phyloP scores from a whole-genome alignment of 2,329 filamentous ascomycete genomes.

The Calonectria naviculata region DNA sequence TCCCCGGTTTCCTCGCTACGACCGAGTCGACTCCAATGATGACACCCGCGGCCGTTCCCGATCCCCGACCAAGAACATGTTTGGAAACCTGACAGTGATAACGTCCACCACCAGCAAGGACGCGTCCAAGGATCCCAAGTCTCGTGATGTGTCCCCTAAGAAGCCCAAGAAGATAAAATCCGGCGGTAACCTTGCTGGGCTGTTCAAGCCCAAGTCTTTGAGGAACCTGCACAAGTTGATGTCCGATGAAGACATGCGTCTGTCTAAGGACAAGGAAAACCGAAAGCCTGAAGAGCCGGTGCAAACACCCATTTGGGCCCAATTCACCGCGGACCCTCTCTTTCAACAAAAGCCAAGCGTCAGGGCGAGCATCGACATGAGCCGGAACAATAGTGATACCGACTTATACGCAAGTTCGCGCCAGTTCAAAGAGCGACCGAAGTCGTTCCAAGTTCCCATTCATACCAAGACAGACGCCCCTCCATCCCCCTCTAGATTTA shows the following conservation, averaged over 20 bases:
- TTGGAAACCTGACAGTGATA: slow-evolving; percentile 55
- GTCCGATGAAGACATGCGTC: slow-evolving; percentile 62
- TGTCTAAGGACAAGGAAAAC: slow-evolving; percentile 84
- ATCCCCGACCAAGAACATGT: slow-evolving; percentile 58
- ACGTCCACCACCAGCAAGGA: slow-evolving; percentile 51
- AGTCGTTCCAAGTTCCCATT: slow-evolving; percentile 58
- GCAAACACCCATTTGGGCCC: slow-evolving; percentile 82
- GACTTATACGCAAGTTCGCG: slow-evolving; percentile 31
- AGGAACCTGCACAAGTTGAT: slow-evolving; percentile 71
- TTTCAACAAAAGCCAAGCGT: slow-evolving; percentile 31
- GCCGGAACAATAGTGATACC: slow-evolving; percentile 31
- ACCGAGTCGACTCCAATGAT: slow-evolving; percentile 44
- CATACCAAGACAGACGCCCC: slow-evolving; percentile 34
- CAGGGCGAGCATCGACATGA: slow-evolving; percentile 40
- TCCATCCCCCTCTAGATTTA: slow-evolving; percentile 35
- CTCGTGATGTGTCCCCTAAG: slow-evolving; percentile 61
- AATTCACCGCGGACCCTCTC: slow-evolving; percentile 63
- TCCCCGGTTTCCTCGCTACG: slow-evolving; percentile 53
- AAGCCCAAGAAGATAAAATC: slow-evolving; percentile 86
- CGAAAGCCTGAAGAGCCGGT: slow-evolving; percentile 63
- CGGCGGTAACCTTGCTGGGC: slow-evolving; percentile 80
- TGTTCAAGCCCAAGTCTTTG: slow-evolving; percentile 81
- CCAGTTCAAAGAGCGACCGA: slow-evolving; percentile 57
- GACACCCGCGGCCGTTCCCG: slow-evolving; percentile 49
- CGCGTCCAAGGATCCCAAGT: slow-evolving; percentile 50